These are phyloP conservation scores for Sclerotiophoma versabilis DNA, from an alignment of 2,329 filamentous ascomycete species.

Conservation along the genomic window DNA sequence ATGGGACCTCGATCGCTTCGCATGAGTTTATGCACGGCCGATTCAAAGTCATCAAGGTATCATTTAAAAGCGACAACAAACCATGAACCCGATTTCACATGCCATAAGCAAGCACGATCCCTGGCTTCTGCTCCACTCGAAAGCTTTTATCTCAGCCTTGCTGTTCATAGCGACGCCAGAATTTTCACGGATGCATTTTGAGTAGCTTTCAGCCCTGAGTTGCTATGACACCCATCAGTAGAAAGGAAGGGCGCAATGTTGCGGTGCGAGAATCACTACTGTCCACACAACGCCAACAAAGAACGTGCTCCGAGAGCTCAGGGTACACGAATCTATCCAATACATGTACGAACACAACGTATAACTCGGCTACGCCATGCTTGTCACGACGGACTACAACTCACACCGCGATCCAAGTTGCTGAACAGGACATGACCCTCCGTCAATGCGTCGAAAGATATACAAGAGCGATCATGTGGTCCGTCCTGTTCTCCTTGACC, in stretches of 20 bases:
- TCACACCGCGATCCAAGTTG: not conserved
- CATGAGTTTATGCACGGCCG: not conserved
- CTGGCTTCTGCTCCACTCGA: not conserved
- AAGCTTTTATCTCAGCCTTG: not conserved
- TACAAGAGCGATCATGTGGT: constrained; percentile 85
- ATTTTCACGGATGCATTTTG: not conserved
- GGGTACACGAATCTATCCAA: not conserved
- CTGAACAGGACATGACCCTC: constrained; percentile 53
- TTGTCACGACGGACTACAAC: not conserved
- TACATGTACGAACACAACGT: not conserved
- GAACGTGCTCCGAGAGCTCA: constrained; percentile 1
- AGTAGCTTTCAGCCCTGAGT: not conserved
- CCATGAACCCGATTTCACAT: constrained; percentile 1
- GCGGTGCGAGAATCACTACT: not conserved
- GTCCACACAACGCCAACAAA: not conserved
- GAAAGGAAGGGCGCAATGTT: not conserved
- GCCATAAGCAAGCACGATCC: constrained; percentile 5
- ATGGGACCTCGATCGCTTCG: not conserved
- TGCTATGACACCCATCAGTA: not conserved
- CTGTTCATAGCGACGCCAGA: not conserved
- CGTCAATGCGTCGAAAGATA: constrained; percentile 77
- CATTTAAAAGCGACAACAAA: not conserved
- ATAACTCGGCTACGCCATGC: constrained; percentile 5
- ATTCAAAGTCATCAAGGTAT: not conserved
- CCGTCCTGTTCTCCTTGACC: constrained; percentile 79